These are phyloP conservation scores for Paraphoma sp. DNA, from an alignment of 2,329 filamentous ascomycete species.

Conservation along the genomic window DNA sequence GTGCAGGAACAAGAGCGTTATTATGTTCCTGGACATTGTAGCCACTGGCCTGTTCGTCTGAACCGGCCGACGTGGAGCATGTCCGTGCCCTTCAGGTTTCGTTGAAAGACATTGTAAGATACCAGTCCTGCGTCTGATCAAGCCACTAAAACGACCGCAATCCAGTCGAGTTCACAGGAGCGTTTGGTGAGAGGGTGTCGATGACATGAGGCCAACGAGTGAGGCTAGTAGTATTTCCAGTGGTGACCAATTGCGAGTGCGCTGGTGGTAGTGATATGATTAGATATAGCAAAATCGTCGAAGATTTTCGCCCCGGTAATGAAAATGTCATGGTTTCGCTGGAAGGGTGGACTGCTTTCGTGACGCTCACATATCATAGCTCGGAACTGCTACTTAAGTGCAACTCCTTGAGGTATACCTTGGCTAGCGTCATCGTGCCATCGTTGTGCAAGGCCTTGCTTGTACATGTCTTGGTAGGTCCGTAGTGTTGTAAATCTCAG, in stretches of 20 bases:
- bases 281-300: not conserved
- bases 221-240: not conserved
- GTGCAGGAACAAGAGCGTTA: not conserved
- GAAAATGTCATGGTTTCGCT: not conserved
- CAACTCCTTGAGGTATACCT: not conserved
- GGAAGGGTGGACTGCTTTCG: not conserved
- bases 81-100: not conserved
- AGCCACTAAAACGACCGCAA: not conserved
- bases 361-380: not conserved
- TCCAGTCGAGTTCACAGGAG: slow-evolving; percentile 1
- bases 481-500: no score
- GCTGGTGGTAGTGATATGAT: not conserved
- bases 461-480: not conserved
- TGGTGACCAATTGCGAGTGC: not conserved
- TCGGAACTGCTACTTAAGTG: no score
- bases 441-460: not conserved
- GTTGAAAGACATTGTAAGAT: slow-evolving; percentile 1
- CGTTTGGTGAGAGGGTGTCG: not conserved
- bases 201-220: not conserved
- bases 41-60: no score
- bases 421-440: not conserved
- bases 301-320: not conserved
- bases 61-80: not conserved
- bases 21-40: not conserved
- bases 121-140: not conserved